Evolutionary conservation across 2,329 filamentous ascomycete genomes (phyloP).

Genomic region (Dryadomyces quercivorus): DNA sequence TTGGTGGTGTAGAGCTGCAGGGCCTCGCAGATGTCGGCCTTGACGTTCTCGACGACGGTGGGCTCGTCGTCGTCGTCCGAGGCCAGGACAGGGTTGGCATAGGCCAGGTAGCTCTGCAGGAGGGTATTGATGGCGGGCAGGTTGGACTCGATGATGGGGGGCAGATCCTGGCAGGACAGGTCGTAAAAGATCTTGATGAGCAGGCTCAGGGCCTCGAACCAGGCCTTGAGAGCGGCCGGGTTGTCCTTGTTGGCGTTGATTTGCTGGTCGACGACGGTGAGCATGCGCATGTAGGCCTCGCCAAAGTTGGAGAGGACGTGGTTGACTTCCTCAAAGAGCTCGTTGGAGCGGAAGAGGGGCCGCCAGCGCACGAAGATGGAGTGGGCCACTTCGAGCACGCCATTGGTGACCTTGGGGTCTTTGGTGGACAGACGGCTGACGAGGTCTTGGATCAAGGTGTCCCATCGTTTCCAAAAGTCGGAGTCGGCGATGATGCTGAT

Average conservation of each 20-base stretch:
- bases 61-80: slow-evolving; percentile 77
- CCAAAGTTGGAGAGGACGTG: slow-evolving; percentile 85
- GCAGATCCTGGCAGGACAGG: slow-evolving; percentile 92
- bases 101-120: slow-evolving; percentile 85
- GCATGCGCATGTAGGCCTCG: slow-evolving; percentile 66
- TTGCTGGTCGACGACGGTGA: slow-evolving; percentile 60
- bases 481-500: slow-evolving; percentile 97
- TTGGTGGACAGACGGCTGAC: slow-evolving; percentile 74
- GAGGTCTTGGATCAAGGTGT: slow-evolving; percentile 75
- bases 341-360: slow-evolving; percentile 85
- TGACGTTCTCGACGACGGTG: slow-evolving; percentile 72
- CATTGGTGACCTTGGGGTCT: slow-evolving; percentile 78
- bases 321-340: slow-evolving; percentile 88
- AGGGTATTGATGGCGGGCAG: slow-evolving; percentile 63
- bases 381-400: slow-evolving; percentile 92
- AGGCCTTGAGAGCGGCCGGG: slow-evolving; percentile 59
- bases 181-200: slow-evolving; percentile 91
- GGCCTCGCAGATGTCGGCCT: slow-evolving; percentile 85
- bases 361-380: slow-evolving; percentile 97
- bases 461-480: slow-evolving; percentile 93
- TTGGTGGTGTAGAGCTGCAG: slow-evolving; percentile 87
- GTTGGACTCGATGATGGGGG: slow-evolving; percentile 87
- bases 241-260: slow-evolving; percentile 68
- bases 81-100: slow-evolving; percentile 66
- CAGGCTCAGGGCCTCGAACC: slow-evolving; percentile 77